Evolutionary conservation across 2,329 filamentous ascomycete species (phyloP).

Genomic region (Aspergillaceae sp.): DNA sequence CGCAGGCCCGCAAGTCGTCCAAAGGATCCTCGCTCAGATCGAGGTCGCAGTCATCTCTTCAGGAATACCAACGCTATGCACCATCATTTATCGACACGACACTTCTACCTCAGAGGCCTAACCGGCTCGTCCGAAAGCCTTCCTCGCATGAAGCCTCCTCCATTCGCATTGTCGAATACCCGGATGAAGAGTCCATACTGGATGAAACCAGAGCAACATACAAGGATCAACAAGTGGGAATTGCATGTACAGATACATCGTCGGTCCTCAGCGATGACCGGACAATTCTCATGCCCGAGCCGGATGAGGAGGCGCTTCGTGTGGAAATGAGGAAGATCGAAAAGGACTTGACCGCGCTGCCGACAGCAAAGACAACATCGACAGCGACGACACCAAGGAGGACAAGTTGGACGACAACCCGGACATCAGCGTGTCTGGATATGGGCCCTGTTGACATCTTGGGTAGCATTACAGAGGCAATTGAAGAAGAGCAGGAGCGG

Average conservation of each 20-base stretch:
- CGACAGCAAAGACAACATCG: not conserved
- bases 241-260: not conserved
- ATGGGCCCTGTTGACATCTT: not conserved
- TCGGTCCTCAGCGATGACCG: not conserved
- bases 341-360: not conserved
- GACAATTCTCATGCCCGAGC: not conserved
- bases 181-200: not conserved
- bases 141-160: not conserved
- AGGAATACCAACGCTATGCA: not conserved
- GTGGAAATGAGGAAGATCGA: not conserved
- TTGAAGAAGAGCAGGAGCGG: not conserved
- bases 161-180: not conserved
- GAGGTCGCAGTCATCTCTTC: not conserved
- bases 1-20: not conserved
- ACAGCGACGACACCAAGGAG: not conserved
- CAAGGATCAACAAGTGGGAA: not conserved
- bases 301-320: not conserved
- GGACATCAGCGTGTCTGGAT: not conserved
- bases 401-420: not conserved
- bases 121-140: not conserved
- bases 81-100: not conserved
- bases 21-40: not conserved
- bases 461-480: not conserved
- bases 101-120: not conserved
- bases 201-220: not conserved